Evolutionary conservation across 371 early-diverging fungal species (phyloP), one percentile per base, ranked within the genome.

Genomic region (Massospora cicadina): DNA sequence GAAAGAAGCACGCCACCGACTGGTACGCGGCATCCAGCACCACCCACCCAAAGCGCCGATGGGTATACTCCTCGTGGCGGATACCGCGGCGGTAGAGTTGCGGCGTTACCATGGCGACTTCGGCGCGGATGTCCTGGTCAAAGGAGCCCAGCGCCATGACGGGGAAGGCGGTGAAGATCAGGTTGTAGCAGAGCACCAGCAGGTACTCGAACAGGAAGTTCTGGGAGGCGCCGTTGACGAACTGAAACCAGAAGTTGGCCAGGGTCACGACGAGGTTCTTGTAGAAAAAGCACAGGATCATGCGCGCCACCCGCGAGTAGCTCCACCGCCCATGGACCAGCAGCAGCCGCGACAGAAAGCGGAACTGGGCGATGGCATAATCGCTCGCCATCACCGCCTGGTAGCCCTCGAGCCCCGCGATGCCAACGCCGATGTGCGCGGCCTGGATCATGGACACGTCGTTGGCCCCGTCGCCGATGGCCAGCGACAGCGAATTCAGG

Each of bases 391-490:
- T 87, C 31, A 87, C 79, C 1, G 95, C 95, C 66, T 93, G 93
- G 28, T 77, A 77, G 33, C 91, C 96, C 76, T 95, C 96, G 69
- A 88, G 83, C 21, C 96, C 96, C 5, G 84, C 79, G 66, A 95
- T 95, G 56, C 91, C 96, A 23, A 95, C 83, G 29, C 96, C 98
- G 55, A 99, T 84, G 74, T 98, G 86, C 12, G 99, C 95, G 1
- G 88, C 92, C 74, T 91, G 84, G 73, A 89, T 88, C 93, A 88
- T 93, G 64, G 78, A 87, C 58, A 89, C 98, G 76, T 94, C 95
- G 71, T 94, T 93, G 63, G 97, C 98, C 12, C 99, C 99, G 74
- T 99, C 99, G n/a, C 99, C 99, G 57, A 98, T 90, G 13, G 90
- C 97, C 60, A 93, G 78, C 64, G 88, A 91, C 54, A 84, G 83